These are phyloP conservation scores for Macrocybe sp. DNA, from an alignment of 1,284 basidiomycete species.

Conservation along the genomic window DNA sequence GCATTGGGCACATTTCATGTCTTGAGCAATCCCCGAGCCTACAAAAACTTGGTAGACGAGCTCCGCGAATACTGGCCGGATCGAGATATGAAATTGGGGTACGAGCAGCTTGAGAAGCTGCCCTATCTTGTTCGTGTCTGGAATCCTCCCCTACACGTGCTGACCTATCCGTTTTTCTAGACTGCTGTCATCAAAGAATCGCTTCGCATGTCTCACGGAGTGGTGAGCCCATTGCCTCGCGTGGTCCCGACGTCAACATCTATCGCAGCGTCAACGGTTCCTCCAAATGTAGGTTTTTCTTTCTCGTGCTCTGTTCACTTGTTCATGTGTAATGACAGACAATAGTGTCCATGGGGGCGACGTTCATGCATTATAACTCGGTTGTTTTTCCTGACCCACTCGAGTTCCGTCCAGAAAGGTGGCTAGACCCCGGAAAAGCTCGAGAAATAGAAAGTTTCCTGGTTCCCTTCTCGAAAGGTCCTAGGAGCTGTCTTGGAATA, in stretches of 20 bases:
- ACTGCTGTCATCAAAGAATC: conserved; percentile 34
- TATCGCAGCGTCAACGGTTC: conserved; percentile 23
- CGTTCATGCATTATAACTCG: conserved; percentile 25
- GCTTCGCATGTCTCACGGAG: conserved; percentile 28
- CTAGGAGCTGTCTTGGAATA: conserved; percentile 31
- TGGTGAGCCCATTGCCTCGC: conserved; percentile 28
- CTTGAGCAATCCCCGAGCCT: conserved; percentile 16
- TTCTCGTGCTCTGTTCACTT: conserved; percentile 1
- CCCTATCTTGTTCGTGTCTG: conserved; percentile 22
- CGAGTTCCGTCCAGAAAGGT: conserved; percentile 32
- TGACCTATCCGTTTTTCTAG: conserved; percentile 6
- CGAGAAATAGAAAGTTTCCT: conserved; percentile 28
- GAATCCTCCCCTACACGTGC: neutral
- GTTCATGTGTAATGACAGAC: conserved; percentile 16
- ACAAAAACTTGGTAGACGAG: conserved; percentile 15
- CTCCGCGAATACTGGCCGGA: conserved; percentile 22
- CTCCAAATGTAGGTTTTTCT: conserved; percentile 21
- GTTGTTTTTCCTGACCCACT: conserved; percentile 29
- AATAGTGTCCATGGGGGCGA: conserved; percentile 28
- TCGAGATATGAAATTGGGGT: conserved; percentile 10
- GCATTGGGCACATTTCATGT: conserved; percentile 27
- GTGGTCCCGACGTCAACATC: conserved; percentile 22
- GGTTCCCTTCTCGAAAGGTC: conserved; percentile 32
- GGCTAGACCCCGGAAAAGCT: conserved; percentile 28
- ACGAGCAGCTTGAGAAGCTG: conserved; percentile 23